Evolutionary conservation across 352 stramenopile species (phyloP).

Genomic region (Phytopythium montanum): DNA sequence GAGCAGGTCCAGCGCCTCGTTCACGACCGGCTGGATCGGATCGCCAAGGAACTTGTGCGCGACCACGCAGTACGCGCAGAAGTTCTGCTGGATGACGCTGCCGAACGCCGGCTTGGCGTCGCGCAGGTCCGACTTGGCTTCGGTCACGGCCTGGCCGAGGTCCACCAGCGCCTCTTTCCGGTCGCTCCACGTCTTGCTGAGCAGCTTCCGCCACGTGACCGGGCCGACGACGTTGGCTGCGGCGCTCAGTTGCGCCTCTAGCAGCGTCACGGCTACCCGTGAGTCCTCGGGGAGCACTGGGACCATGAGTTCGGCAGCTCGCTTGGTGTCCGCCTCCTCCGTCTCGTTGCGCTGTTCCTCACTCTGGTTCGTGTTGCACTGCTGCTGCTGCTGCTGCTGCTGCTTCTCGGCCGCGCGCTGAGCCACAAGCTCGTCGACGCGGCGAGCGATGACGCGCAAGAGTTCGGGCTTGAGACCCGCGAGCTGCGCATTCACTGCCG

Average conservation of each 20-base stretch:
- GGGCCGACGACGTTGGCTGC: conserved; percentile 55
- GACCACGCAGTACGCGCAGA: conserved; percentile 57
- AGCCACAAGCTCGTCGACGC: conserved; percentile 63
- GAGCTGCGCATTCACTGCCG: conserved; percentile 36
- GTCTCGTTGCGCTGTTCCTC: conserved; percentile 23
- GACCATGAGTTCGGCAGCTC: conserved; percentile 23
- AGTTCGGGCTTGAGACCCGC: conserved; percentile 67
- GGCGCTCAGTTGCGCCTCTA: conserved; percentile 33
- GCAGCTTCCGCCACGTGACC: conserved; percentile 71
- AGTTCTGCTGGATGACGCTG: conserved; percentile 59
- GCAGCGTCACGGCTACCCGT: conserved; percentile 28
- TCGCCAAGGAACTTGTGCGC: conserved; percentile 58
- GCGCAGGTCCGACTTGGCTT: conserved; percentile 67
- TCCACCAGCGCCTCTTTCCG: conserved; percentile 77
- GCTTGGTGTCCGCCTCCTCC: conserved; percentile 24
- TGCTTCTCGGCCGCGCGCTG: conserved; percentile 29
- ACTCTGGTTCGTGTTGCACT: conserved; percentile 35
- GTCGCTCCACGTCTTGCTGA: conserved; percentile 83
- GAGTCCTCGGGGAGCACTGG: conserved; percentile 51
- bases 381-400: conserved; percentile 23
- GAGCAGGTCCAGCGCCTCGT: conserved; percentile 65
- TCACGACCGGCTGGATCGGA: conserved; percentile 71
- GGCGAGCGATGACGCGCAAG: conserved; percentile 66
- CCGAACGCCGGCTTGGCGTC: conserved; percentile 60
- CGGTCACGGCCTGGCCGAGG: conserved; percentile 61